Base-by-base conservation (phyloP, 176 grass and related monocot species). In the Tillandsia fasciculata region DNA sequence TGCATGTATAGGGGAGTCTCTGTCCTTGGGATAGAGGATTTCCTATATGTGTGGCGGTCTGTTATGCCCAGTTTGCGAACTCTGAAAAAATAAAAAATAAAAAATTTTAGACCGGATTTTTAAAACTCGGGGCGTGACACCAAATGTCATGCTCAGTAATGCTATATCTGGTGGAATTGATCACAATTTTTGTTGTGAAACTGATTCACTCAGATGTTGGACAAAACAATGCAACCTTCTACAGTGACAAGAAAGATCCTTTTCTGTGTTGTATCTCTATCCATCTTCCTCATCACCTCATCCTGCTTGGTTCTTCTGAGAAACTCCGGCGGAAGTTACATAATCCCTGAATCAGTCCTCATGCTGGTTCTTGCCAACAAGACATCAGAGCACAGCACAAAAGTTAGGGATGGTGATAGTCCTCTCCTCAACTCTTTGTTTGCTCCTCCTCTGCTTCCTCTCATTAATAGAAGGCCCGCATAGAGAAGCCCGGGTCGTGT, bases 151-250 rank as follows among this genome's bases (percentile, higher is more conserved):
- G n/a, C n/a, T n/a, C n/a, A n/a, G n/a, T n/a, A n/a, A n/a, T n/a
- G n/a, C n/a, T n/a, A n/a, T n/a, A n/a, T n/a, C n/a, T n/a, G n/a
- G n/a, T n/a, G n/a, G 33, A 42, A 42, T 42, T 42, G 33, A 42
- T 42, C 33, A 42, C 33, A 42, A 42, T 42, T 42, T 33, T 42
- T 42, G 33, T 42, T 42, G 33, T 1, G 7, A 5, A 42, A 42
- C 33, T 42, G 33, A 42, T 42, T 42, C 33, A 42, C 33, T 42
- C 33, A 42, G 33, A 49, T 49, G 73, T 50, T 17, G 7, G 85
- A 86, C 69, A 88, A 64, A 8, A 91, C 83, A 80, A 91, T 88
- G 91, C 77, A 83, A 33, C 75, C 77, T 70, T 64, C 48, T 8
- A 49, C 76, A 12, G 83, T 86, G 79, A 79, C 84, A 61, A 85